A percentile compares a stretch with the other conserved stretches of the same genome.
Conservation (phyloP, 441 rosid genomes). For the Bocquillonia castaneifolia region DNA sequence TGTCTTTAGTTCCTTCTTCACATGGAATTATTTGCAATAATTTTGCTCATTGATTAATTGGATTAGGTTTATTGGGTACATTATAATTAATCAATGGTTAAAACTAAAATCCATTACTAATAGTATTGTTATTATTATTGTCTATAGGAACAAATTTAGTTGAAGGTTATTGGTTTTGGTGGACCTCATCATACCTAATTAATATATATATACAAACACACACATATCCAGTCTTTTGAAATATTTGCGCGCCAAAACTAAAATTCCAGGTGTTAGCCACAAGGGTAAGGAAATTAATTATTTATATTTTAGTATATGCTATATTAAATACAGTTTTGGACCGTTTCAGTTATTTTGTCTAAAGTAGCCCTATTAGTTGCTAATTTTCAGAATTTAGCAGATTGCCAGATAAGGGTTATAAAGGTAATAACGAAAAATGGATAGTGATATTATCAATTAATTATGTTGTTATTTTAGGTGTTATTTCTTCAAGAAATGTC, state of each 20-base stretch:
- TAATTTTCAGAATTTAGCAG: neutral
- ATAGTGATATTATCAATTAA: neutral
- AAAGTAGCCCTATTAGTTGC: neutral
- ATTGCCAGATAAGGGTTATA: neutral
- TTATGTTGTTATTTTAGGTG: neutral
- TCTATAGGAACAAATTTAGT: neutral
- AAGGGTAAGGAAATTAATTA: neutral
- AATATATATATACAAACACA: neutral
- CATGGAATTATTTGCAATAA: neutral
- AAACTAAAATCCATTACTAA: no score
- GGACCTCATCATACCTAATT: no score
- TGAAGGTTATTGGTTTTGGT: constrained; percentile 17
- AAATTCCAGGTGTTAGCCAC: neutral
- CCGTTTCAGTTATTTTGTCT: neutral
- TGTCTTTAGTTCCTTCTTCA: constrained; percentile 13
- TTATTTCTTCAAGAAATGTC: constrained; percentile 1
- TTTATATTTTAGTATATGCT: neutral
- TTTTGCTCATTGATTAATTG: neutral
- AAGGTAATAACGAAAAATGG: neutral
- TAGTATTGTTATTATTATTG: neutral
- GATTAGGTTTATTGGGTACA: neutral
- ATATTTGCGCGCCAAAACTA: constrained; percentile 31
- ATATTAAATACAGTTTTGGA: neutral
- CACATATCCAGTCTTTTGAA: constrained; percentile 17
- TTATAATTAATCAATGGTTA: neutral